A percentile compares a stretch with the other conserved stretches of the same genome.
Conservation (phyloP, 2,329 filamentous ascomycete species). For the Pseudogymnoascus sp. region DNA sequence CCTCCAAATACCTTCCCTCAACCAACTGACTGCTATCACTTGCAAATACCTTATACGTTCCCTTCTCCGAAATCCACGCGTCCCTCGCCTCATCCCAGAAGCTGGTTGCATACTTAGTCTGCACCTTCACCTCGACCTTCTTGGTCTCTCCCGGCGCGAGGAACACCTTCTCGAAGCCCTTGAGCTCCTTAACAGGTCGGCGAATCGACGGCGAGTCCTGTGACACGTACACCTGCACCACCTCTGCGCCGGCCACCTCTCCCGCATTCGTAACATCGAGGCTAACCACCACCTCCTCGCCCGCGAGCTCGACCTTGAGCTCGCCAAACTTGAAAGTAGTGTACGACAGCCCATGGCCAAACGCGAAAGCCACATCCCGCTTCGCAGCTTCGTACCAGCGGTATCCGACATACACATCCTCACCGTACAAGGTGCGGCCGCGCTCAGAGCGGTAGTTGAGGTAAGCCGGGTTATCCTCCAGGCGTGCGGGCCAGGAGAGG, state of each 20-base stretch:
- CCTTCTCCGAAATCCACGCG: slow-evolving; percentile 34
- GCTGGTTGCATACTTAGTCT: slow-evolving; percentile 31
- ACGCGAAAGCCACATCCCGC: slow-evolving; percentile 61
- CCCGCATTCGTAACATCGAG: slow-evolving; percentile 41
- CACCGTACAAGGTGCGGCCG: slow-evolving; percentile 65
- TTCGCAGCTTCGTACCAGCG: slow-evolving; percentile 69
- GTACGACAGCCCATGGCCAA: slow-evolving; percentile 74
- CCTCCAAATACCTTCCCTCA: slow-evolving; percentile 4
- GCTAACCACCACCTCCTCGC: slow-evolving; percentile 37
- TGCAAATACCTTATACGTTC: slow-evolving; percentile 31
- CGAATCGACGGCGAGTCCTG: slow-evolving; percentile 24
- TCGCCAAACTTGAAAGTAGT: slow-evolving; percentile 56
- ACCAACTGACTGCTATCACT: neutral
- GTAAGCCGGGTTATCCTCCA: slow-evolving; percentile 67
- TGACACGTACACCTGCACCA: slow-evolving; percentile 29
- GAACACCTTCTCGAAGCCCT: slow-evolving; percentile 37
- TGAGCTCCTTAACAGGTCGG: slow-evolving; percentile 36
- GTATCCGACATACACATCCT: slow-evolving; percentile 76
- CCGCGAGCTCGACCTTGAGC: slow-evolving; percentile 38
- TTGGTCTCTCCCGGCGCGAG: slow-evolving; percentile 32
- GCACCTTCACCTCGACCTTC: slow-evolving; percentile 27
- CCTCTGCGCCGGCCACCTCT: slow-evolving; percentile 26
- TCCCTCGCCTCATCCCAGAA: slow-evolving; percentile 36
- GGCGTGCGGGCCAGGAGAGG: slow-evolving; percentile 59
- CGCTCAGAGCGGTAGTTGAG: slow-evolving; percentile 67